Base-by-base conservation (phyloP, 2,329 filamentous ascomycete genomes). In the Ceratocystis colombiana region DNA sequence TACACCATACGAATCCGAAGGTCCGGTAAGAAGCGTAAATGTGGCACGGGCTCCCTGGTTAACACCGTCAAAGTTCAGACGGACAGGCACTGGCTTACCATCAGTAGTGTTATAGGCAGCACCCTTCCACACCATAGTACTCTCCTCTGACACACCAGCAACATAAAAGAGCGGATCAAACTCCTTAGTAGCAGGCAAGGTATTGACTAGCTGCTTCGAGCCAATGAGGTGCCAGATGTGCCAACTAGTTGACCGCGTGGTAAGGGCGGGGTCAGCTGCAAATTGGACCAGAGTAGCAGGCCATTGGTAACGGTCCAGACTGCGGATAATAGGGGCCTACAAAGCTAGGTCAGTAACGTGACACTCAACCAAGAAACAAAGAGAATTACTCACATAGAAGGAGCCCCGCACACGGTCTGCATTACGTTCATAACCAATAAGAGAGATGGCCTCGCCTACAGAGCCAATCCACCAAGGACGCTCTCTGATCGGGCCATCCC, bases 401-500 rank as follows among this genome's bases (percentile, higher is more conserved):
- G 80, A 78, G 5, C 81, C 82, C 1, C 79, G 78, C 57, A 86
- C 78, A 22, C 79, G 78, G 70, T 86, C 82, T 2, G 79, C 78
- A 73, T 88, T 88, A 66, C 85, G 79, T 77, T 88, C 86, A 37
- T 83, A 82, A 20, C 84, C 82, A 68, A 88, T 78, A 17, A 88
- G 76, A 66, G 81, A 85, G n/a, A 88, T 78, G 28, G 84, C 85
- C 72, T 88, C 86, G 15, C 80, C 80, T 2, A 88, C 82, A 7
- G 81, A 77, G 30, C 83, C 84, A 62, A 82, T 81, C 83, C 81
- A 82, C 76, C 79, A 83, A 0, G 78, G 81, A 69, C 77, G 82
- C 45, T 75, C 72, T 70, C 76, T 77, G 62, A 80, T 77, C 15
- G 77, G 70, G 2, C 78, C 78, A 1, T 73, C 69, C 76, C 79